Evolutionary conservation across 1,284 basidiomycete species (phyloP), one percentile per base, ranked within the genome.

Genomic region (Grifola frondosa): DNA sequence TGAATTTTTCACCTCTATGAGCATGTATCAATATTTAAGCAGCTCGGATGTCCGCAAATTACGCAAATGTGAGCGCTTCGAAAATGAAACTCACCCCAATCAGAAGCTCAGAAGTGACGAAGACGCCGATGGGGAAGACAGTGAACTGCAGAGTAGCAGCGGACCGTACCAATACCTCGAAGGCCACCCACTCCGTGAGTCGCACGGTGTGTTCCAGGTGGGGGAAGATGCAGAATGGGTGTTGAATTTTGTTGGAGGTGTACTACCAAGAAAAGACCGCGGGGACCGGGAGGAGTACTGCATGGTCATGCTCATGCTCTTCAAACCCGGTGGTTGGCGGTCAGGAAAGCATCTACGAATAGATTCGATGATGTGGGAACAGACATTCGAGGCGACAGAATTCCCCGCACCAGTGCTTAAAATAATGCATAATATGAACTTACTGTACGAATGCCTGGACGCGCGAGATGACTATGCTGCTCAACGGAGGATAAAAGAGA

Each of bases 281-380:
- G 34, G 34, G 7, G 32, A 33, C n/a, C 10, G 28, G 7, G 34
- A 43, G 19, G 8, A 30, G 11, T 25, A 32, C 30, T 32, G 30
- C 19, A 16, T 32, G 9, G 19, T 17, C 15, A 32, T 32, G 30
- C 30, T 32, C 9, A 16, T 16, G 9, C 30, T 32, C n/a, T 34
- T 44, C 37, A 44, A 44, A 21, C 42, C 37, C n/a, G n/a, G n/a
- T n/a, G n/a, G n/a, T 12, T 39, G 36, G 42, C 19, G 42, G 6
- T 29, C 24, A 21, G 41, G 41, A 13, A 25, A 24, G 28, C 36
- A 39, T 20, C 30, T 39, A 22, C 20, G 26, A 24, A 30, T 25
- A 34, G 11, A 29, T 30, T 21, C 28, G 25, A 22, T 17, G 17
- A 26, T 30, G 30, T 22, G 21, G 5, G 11, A 22, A 17, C 11